These are phyloP conservation scores for Macrophomina pseudophaseolina DNA, from an alignment of 2,329 filamentous ascomycete genomes.

Conservation along the genomic window DNA sequence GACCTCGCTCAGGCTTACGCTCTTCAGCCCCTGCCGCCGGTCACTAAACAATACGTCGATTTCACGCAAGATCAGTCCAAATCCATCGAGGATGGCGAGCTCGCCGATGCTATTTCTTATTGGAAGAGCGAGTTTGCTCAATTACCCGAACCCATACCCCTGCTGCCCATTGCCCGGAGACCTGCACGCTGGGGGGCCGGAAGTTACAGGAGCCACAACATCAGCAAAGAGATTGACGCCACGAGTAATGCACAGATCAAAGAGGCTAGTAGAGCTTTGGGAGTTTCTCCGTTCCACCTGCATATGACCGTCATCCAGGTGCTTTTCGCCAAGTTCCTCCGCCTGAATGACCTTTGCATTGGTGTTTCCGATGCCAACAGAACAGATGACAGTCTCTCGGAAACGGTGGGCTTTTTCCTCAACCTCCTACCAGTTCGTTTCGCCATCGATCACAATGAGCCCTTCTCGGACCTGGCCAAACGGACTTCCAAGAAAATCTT, in stretches of 20 bases:
- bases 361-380: slow-evolving; percentile 56
- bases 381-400: slow-evolving; percentile 36
- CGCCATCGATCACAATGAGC: slow-evolving; percentile 6
- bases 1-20: slow-evolving; percentile 33
- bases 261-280: slow-evolving; percentile 24
- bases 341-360: slow-evolving; percentile 51
- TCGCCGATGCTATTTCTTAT: no score
- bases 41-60: slow-evolving; percentile 11
- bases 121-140: no score
- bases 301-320: slow-evolving; percentile 50
- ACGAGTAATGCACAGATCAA: not conserved
- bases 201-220: no score
- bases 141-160: no score
- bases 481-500: no score
- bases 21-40: not conserved
- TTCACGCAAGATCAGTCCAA: not conserved
- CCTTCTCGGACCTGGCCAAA: no score
- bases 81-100: no score
- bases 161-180: no score
- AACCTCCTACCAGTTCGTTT: slow-evolving; percentile 55
- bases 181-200: no score
- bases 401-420: slow-evolving; percentile 54
- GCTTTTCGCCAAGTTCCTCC: slow-evolving; percentile 39
- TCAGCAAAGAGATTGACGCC: not conserved
- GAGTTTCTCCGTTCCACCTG: slow-evolving; percentile 54